These are phyloP conservation scores for Trametes meyenii DNA, from an alignment of 768 basidiomycete species.

Conservation along the genomic window DNA sequence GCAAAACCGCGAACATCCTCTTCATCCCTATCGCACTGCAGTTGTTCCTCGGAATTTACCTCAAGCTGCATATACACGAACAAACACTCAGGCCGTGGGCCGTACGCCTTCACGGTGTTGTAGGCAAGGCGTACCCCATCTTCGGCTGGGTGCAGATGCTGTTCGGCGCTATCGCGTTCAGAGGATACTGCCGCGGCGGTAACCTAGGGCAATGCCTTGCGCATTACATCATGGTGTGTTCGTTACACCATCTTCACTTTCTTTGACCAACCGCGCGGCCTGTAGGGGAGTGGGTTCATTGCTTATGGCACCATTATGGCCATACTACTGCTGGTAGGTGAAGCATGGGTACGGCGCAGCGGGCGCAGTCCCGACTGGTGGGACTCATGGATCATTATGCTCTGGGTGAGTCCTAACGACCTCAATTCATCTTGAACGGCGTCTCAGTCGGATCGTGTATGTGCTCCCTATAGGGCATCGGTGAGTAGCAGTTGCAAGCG, in stretches of 20 bases:
- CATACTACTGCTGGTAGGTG: slow-evolving; percentile 75
- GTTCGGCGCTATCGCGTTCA: slow-evolving; percentile 75
- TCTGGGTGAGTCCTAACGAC: slow-evolving; percentile 53
- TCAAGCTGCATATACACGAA: slow-evolving; percentile 91
- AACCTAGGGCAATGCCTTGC: slow-evolving; percentile 84
- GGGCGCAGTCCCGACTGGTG: slow-evolving; percentile 83
- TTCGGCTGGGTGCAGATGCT: slow-evolving; percentile 90
- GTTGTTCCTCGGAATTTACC: slow-evolving; percentile 77
- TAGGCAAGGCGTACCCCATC: slow-evolving; percentile 84
- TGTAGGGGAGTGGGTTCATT: slow-evolving; percentile 81
- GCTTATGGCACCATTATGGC: slow-evolving; percentile 84
- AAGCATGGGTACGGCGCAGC: slow-evolving; percentile 72
- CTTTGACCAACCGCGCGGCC: neutral
- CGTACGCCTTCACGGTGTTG: slow-evolving; percentile 69
- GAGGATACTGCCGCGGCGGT: slow-evolving; percentile 80
- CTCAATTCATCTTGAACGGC: neutral
- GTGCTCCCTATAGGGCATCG: slow-evolving; percentile 49
- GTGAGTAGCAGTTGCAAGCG: slow-evolving; percentile 38
- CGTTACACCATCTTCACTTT: neutral
- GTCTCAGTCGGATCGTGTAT: neutral
- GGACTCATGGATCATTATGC: slow-evolving; percentile 70
- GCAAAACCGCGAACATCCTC: slow-evolving; percentile 64
- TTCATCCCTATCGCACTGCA: slow-evolving; percentile 69
- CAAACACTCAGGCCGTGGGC: slow-evolving; percentile 69
- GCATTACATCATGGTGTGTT: slow-evolving; percentile 75